Conservation (phyloP, 352 stramenopile genomes). For the Paralagenidium karlingii region DNA sequence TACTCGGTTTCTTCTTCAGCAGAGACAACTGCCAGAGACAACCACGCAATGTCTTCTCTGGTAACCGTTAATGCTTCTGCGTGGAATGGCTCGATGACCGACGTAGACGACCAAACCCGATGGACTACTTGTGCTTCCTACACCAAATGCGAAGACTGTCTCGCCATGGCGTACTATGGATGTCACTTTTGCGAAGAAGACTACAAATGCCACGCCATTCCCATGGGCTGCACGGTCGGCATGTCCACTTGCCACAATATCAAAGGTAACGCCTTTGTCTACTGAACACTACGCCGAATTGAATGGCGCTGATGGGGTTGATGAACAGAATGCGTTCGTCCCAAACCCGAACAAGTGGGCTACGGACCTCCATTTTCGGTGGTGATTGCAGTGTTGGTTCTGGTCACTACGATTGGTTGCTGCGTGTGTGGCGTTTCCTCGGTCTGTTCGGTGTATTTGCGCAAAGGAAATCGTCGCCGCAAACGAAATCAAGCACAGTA, state of each 20-base stretch:
- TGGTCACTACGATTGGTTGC: constrained; percentile 73
- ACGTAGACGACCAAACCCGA: too few species aligned
- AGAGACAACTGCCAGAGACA: too few species aligned
- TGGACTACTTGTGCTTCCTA: too few species aligned
- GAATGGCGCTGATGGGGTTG: constrained; percentile 1
- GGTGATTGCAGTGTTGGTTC: constrained; percentile 70
- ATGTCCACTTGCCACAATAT: constrained; percentile 76
- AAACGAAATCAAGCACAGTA: constrained; percentile 9
- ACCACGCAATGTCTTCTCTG: too few species aligned
- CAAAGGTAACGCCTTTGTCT: constrained; percentile 19
- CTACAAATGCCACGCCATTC: constrained; percentile 73
- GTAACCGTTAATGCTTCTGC: too few species aligned
- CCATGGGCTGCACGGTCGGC: constrained; percentile 42
- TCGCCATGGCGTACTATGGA: too few species aligned
- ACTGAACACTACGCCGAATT: background rate
- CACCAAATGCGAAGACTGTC: too few species aligned
- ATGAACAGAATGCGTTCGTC: constrained; percentile 57
- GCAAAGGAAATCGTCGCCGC: constrained; percentile 7
- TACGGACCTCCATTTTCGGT: constrained; percentile 71
- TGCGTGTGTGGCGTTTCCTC: constrained; percentile 64
- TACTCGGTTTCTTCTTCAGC: too few species aligned
- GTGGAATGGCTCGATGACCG: too few species aligned
- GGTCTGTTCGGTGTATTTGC: constrained; percentile 63
- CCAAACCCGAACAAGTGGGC: constrained; percentile 57
- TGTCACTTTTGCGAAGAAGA: constrained; percentile 80